Evolutionary conservation across 352 stramenopile species (phyloP), one percentile per base, ranked within the genome.

Genomic region (Pythium insidiosum): DNA sequence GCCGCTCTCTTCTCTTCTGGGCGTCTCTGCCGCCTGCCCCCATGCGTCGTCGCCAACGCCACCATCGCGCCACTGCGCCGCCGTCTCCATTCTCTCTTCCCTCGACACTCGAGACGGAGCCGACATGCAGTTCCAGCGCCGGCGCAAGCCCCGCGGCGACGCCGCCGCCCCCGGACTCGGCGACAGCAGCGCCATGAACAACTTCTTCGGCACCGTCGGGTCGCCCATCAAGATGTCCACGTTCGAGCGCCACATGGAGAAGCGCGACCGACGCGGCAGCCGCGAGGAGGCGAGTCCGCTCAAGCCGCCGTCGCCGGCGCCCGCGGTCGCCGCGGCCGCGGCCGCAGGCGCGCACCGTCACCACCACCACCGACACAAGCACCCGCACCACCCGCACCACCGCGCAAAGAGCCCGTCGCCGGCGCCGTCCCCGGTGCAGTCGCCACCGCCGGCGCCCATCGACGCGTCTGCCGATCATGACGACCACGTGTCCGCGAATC

Each of bases 121-220:
- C n/a, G n/a, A n/a, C 6, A 55, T 55, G 47, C 41, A 55, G 33
- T 84, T 84, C 55, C 60, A 68, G 33, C 64, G 72, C 11, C 63
- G 72, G 20, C 70, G 71, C 35, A 55, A 55, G 35, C 30, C 30
- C 29, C 37, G 44, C 2, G 26, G n/a, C 36, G 58, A 61, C 0
- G 49, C 63, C 11, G 45, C 35, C 35, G n/a, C n/a, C n/a, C n/a
- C n/a, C n/a, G n/a, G n/a, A n/a, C n/a, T n/a, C n/a, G n/a, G n/a
- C n/a, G n/a, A n/a, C n/a, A n/a, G n/a, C n/a, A n/a, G n/a, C n/a
- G 58, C 64, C 9, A 61, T 65, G 23, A 75, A 71, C 21, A 81
- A 56, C 50, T 87, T 87, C 54, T 87, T 87, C 44, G 74, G 71
- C 19, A 84, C 74, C 0, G 70, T 84, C 22, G 74, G 74, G 3